Evolutionary conservation across 495 filamentous ascomycete genomes (phyloP).

Genomic region (Aspergillus nidulans): DNA sequence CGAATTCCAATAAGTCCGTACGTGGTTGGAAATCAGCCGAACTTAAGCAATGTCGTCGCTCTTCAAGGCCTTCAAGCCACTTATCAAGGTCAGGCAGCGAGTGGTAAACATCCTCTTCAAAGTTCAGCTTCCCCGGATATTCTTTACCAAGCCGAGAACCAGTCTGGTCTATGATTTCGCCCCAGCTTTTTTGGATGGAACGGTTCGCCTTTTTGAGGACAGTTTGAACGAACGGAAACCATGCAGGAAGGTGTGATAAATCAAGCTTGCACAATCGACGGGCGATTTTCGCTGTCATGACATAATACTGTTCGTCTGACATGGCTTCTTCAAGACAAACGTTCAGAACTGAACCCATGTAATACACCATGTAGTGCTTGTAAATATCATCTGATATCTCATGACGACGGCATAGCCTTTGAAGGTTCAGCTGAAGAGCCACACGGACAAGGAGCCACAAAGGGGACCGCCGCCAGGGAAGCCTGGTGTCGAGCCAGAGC

Average conservation of each 20-base stretch:
- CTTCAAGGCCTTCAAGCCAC: background rate
- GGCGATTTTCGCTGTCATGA: conserved; percentile 48
- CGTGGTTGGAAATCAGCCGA: background rate
- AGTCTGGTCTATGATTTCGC: background rate
- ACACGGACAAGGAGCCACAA: conserved; percentile 60
- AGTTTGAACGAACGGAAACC: conserved; percentile 10
- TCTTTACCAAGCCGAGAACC: background rate
- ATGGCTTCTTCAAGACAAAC: conserved; percentile 7
- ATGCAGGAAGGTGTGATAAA: background rate
- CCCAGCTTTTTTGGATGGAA: background rate
- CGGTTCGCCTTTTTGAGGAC: background rate
- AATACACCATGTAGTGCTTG: conserved; percentile 54
- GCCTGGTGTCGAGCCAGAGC: conserved; percentile 34
- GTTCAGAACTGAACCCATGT: conserved; percentile 41
- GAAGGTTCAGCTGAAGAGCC: conserved; percentile 35
- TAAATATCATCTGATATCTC: conserved; percentile 28
- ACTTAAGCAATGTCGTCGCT: background rate
- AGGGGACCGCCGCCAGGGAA: conserved; percentile 54
- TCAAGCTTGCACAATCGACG: conserved; percentile 46
- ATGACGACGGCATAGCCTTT: background rate
- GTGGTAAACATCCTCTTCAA: background rate
- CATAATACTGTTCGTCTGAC: conserved; percentile 30
- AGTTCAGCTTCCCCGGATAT: background rate
- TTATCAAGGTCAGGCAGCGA: background rate
- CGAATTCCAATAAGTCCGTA: background rate